Evolutionary conservation across 75 land plant species (phyloP).

Genomic region (Pinus tabuliformis): DNA sequence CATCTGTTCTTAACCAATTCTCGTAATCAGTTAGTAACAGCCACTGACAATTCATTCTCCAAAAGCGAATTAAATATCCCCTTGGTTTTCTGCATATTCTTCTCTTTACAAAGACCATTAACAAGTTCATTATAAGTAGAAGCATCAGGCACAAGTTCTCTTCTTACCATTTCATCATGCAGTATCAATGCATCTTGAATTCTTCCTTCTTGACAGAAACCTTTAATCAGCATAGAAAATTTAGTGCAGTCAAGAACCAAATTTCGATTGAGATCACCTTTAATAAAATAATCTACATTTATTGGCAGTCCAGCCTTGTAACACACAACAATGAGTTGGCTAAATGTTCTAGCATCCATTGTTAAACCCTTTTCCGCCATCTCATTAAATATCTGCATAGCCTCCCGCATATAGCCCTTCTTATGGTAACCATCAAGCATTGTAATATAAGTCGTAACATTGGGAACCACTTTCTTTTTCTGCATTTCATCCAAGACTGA

Average conservation of each 20-base stretch:
- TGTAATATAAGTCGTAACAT: constrained; percentile 27
- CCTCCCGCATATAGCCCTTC: constrained; percentile 13
- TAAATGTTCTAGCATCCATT: background rate
- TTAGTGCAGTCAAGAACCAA: constrained; percentile 2
- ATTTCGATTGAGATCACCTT: background rate
- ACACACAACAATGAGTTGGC: background rate
- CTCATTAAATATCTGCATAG: constrained; percentile 10
- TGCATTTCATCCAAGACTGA: constrained; percentile 37
- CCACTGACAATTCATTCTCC: too few species aligned
- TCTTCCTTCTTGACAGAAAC: background rate
- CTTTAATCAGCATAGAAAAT: background rate
- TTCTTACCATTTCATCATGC: background rate
- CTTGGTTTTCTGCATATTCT: background rate
- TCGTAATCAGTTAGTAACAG: too few species aligned
- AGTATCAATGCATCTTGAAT: background rate
- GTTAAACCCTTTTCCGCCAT: constrained; percentile 4
- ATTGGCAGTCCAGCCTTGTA: constrained; percentile 1
- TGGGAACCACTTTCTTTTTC: constrained; percentile 20
- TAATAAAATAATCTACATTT: background rate
- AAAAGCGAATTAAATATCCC: too few species aligned
- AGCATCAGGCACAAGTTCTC: background rate
- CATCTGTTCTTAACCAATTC: too few species aligned
- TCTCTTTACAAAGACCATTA: background rate
- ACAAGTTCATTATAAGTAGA: background rate
- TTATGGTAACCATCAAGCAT: constrained; percentile 30